Evolutionary conservation across 2,329 filamentous ascomycete species (phyloP), one percentile per base, ranked within the genome.

Genomic region (Monilinia laxa): DNA sequence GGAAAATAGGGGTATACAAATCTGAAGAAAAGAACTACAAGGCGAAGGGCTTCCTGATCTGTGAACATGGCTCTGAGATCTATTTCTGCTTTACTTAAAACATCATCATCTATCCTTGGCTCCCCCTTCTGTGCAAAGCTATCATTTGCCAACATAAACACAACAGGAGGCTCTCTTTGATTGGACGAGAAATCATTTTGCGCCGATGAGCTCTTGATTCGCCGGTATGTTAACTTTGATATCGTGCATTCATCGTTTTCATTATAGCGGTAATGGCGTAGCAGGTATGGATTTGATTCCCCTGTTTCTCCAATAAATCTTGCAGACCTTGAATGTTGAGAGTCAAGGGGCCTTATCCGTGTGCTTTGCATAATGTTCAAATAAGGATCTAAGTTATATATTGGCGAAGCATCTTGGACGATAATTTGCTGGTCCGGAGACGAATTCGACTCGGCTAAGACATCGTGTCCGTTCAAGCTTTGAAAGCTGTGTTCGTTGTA

Each of bases 1-100:
- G 80, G 79, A 69, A 81, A 81, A 70, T 80, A 80, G 18, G 80
- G 80, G 58, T 81, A 77, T 62, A 81, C 77, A 70, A 80, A 80
- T 70, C 75, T 76, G 68, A 78, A 78, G 72, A 79, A 79, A 16
- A 81, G 73, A 18, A 74, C 74, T 38, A 81, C 75, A 9, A 81
- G 73, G 58, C 79, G 72, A 57, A 77, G 75, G 38, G 78, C 78
- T 67, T 75, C 73, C 45, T 72, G 70, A 16, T 75, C 73, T 25
- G 69, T 71, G 67, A 75, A 75, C 72, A 75, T 75, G 42, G 54
- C 52, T 40, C 66, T 57, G n/a, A 76, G 65, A n/a, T 75, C 75
- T 55, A 65, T 60, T 20, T 71, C 71, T 16, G 68, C 67, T 58
- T 75, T 72, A n/a, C 67, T 59, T 45, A 76, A 68, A 11, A 72